A percentile compares a stretch with the other conserved stretches of the same genome.
Evolutionary conservation across 805 yeast genomes (phyloP).

Genomic region (Scheffersomyces lignosus): DNA sequence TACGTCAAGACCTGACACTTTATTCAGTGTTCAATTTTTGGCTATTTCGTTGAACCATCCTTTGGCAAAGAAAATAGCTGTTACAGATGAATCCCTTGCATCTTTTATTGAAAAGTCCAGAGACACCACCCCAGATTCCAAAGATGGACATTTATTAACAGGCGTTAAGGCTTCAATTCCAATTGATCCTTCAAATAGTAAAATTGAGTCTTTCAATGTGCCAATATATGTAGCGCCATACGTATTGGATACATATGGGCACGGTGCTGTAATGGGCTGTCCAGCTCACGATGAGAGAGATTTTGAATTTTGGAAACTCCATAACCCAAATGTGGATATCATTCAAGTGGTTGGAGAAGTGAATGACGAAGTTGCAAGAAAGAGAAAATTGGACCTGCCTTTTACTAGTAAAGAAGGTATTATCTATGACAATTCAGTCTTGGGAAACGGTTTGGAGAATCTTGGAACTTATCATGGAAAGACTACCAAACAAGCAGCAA

Average conservation of each 20-base stretch:
- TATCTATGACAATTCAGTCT: constrained; percentile 24
- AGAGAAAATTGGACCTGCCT: constrained; percentile 43
- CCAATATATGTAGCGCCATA: constrained; percentile 92
- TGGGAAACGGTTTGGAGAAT: constrained; percentile 24
- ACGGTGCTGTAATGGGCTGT: constrained; percentile 97
- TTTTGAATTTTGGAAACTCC: constrained; percentile 71
- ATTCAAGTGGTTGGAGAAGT: constrained; percentile 48
- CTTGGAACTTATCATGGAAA: constrained; percentile 51
- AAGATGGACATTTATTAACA: constrained; percentile 57
- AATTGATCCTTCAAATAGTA: constrained; percentile 35
- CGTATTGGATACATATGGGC: constrained; percentile 80
- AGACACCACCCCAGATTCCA: constrained; percentile 24
- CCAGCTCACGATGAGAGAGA: constrained; percentile 94
- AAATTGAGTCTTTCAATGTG: constrained; percentile 26
- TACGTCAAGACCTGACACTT: constrained; percentile 90
- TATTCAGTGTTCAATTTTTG: constrained; percentile 77
- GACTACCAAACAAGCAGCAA: constrained; percentile 50
- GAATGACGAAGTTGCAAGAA: constrained; percentile 10
- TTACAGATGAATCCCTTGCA: constrained; percentile 39
- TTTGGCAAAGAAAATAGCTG: constrained; percentile 42
- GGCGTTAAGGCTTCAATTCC: constrained; percentile 58
- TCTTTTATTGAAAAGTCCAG: constrained; percentile 56
- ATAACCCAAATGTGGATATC: constrained; percentile 48
- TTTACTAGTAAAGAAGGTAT: constrained; percentile 50
- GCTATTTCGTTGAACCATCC: constrained; percentile 79